Evolutionary conservation across 1,284 basidiomycete species (phyloP), one percentile per base, ranked within the genome.

Genomic region (Inonotus obliquus): DNA sequence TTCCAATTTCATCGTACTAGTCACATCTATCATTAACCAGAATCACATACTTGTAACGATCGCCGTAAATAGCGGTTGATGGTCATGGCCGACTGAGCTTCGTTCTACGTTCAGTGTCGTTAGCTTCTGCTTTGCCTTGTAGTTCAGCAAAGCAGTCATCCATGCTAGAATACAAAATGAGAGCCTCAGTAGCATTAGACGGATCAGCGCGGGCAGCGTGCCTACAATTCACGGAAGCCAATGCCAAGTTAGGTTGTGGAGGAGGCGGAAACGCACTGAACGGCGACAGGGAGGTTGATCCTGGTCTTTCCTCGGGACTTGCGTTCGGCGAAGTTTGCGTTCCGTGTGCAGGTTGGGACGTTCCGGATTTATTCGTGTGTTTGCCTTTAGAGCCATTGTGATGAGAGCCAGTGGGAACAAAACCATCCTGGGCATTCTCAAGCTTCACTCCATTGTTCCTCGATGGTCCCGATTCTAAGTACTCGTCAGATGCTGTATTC

Each of bases 141-240:
- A 60, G 10, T 60, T 60, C 10, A 47, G 5, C 41, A 60, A 25
- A 2, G 39, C 45, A n/a, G 59, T 60, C 49, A 54, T 60, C 11
- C 51, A 45, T 7, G 59, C 59, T 60, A 13, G 39, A 44, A 5
- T 13, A n/a, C n/a, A n/a, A 23, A 21, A 49, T 5, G 23, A 44
- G 27, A 48, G 11, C 3, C 10, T 48, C 19, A 29, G 10, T 27
- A 19, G 49, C 6, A 38, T 14, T 14, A 57, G 29, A 27, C 4
- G 19, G 21, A 45, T n/a, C 25, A 48, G 32, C 32, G 32, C 9
- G 32, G 32, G 32, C 9, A 37, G 25, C 9, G 35, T 25, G 32
- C 4, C 48, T 37, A 57, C 56, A 57, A 17, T 17, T 38, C 3
- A 49, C 19, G 2, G n/a, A 29, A 19, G n/a, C 25, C 56, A 17